These are phyloP conservation scores for Lepiota venenata DNA, from an alignment of 768 basidiomycete species.

Conservation along the genomic window DNA sequence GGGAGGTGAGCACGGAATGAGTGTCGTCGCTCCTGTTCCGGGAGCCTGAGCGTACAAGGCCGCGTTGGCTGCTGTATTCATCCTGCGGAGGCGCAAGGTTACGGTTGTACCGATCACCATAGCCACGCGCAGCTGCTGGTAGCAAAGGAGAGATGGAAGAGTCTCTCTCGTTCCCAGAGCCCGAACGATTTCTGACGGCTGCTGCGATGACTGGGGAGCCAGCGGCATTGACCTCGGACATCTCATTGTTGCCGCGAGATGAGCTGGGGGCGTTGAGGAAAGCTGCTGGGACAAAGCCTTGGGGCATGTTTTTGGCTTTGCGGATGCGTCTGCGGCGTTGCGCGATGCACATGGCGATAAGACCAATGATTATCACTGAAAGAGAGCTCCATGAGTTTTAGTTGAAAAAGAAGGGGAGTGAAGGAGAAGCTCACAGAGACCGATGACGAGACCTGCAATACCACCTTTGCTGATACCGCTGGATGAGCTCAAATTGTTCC, in stretches of 20 bases:
- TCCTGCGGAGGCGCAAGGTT: neutral
- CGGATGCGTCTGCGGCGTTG: conserved; percentile 17
- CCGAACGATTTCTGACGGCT: neutral
- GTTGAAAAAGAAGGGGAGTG: neutral
- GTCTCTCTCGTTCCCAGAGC: too few species aligned
- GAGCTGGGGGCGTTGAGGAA: conserved; percentile 10
- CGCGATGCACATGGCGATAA: conserved; percentile 18
- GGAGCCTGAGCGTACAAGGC: neutral
- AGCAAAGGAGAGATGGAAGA: neutral
- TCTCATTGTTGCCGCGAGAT: conserved; percentile 9
- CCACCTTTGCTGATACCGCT: conserved; percentile 13
- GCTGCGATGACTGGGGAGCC: conserved; percentile 2
- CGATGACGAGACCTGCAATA: conserved; percentile 12
- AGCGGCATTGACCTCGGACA: neutral
- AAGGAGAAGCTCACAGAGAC: conserved; percentile 7
- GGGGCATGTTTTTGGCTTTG: conserved; percentile 18
- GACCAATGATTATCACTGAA: conserved; percentile 19
- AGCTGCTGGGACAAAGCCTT: conserved; percentile 15
- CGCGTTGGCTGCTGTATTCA: neutral
- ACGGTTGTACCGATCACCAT: neutral
- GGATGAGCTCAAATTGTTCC: neutral
- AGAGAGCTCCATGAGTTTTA: neutral
- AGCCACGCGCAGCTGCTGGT: conserved; percentile 4
- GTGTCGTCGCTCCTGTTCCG: neutral
- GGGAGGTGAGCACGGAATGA: conserved; percentile 6